A percentile compares a stretch with the other conserved stretches of the same genome.
phyloP scores from a whole-genome alignment of 2,329 filamentous ascomycete species.

The Aspergillus sp. region DNA sequence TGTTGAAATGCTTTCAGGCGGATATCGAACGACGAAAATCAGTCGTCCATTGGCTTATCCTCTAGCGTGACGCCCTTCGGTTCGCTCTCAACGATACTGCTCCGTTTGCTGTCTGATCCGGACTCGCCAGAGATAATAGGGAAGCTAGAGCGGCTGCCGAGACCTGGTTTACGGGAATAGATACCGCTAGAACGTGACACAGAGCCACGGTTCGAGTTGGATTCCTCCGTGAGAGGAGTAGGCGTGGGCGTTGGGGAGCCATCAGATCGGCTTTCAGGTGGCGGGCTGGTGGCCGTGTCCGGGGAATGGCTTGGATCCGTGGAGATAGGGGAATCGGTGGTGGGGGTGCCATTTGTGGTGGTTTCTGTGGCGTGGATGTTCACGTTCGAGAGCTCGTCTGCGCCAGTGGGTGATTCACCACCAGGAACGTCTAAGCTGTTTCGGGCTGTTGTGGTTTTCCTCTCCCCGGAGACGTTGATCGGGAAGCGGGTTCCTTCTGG shows the following conservation, averaged over 20 bases:
- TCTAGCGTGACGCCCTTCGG: slow-evolving; percentile 63
- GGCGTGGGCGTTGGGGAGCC: slow-evolving; percentile 36
- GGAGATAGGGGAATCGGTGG: slow-evolving; percentile 32
- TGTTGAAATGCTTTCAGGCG: too few relatives aligned
- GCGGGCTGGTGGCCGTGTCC: slow-evolving; percentile 30
- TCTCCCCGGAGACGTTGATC: slow-evolving; percentile 65
- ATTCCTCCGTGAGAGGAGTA: slow-evolving; percentile 40
- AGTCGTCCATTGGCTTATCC: slow-evolving; percentile 72
- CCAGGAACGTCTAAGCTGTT: slow-evolving; percentile 80
- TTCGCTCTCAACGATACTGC: slow-evolving; percentile 40
- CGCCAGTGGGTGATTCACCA: slow-evolving; percentile 46
- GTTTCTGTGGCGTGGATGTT: slow-evolving; percentile 29
- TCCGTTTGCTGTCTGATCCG: slow-evolving; percentile 34
- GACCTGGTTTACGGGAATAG: slow-evolving; percentile 50
- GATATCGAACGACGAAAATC: neutral
- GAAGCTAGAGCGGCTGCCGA: slow-evolving; percentile 43
- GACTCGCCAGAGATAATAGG: slow-evolving; percentile 23
- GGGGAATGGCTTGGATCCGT: slow-evolving; percentile 26
- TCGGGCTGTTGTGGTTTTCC: slow-evolving; percentile 51
- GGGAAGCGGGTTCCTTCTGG: slow-evolving; percentile 82
- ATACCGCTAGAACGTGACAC: slow-evolving; percentile 55
- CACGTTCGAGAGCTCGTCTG: slow-evolving; percentile 31
- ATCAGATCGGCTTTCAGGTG: slow-evolving; percentile 30
- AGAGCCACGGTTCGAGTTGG: slow-evolving; percentile 62
- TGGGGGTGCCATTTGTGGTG: slow-evolving; percentile 43